Evolutionary conservation across 805 yeast genomes (phyloP), one percentile per base, ranked within the genome.

Genomic region (Jamesozyma rosinii): DNA sequence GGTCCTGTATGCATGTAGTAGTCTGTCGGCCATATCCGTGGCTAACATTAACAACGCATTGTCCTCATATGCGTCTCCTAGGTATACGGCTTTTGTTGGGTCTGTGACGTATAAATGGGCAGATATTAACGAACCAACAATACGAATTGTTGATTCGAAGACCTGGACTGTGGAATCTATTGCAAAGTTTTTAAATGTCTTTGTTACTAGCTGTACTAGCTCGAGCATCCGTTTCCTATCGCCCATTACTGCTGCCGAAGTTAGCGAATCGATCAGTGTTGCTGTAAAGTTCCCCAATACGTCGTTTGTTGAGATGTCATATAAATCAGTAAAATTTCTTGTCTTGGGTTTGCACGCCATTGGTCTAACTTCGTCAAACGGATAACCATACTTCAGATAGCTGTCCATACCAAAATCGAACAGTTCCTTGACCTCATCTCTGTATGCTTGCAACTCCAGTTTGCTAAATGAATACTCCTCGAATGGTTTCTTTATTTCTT

Each of bases 281-380:
- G 81, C 72, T 0, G 95, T 77, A 44, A 78, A 80, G 53, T 87
- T 87, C 0, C 97, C 97, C 66, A 87, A 60, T 0, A 83, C 92
- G 57, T 89, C 97, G 57, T 86, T 87, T 37, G 82, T 66, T 19
- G 74, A 75, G 2, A 75, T 67, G 53, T 87, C 80, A 5, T 61
- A 54, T 1, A 70, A 55, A 51, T 82, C 69, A 0, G 61, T 63
- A 45, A 65, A 70, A 54, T 85, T 87, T 11, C 87, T 77, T 3
- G 79, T 82, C 40, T 76, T 74, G 0, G 87, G 82, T 18, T 57
- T 60, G 58, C 97, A 89, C 0, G 81, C 59, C 11, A 84, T 53
- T 0, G 97, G 97, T 30, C 71, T 64, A 8, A 89, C 76, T 55
- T 88, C 94, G 61, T 89, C 97, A 20, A 67, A 75, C 0, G 97